Percentiles rank a stretch among this genome's conserved stretches.
phyloP scores from a whole-genome alignment of 495 filamentous ascomycete genomes.

The Aspergillus kassunensis region DNA sequence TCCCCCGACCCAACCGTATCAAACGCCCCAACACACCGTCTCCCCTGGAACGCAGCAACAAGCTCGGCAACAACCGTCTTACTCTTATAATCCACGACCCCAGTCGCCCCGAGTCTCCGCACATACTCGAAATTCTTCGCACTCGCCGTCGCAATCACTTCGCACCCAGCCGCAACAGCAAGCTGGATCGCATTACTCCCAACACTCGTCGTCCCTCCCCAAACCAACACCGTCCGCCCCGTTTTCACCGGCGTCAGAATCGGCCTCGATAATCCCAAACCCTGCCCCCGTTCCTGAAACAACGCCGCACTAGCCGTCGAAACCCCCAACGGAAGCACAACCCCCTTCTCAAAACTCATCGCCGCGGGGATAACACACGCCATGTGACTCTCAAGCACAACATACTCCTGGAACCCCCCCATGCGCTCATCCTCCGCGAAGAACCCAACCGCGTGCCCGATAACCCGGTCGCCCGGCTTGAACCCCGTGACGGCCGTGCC shows the following conservation, averaged over 20 bases:
- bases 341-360: conserved; percentile 16
- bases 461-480: conserved; percentile 24
- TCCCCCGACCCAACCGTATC: conserved; percentile 8
- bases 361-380: not conserved
- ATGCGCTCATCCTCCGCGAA: conserved; percentile 11
- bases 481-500: conserved; percentile 22
- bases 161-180: conserved; percentile 52
- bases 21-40: conserved; percentile 24
- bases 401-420: conserved; percentile 27
- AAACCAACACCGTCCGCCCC: conserved; percentile 48
- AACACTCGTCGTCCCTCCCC: conserved; percentile 56
- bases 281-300: conserved; percentile 23
- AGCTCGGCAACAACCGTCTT: conserved; percentile 27
- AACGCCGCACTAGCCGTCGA: conserved; percentile 51
- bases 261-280: conserved; percentile 15
- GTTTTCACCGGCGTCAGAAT: conserved; percentile 18
- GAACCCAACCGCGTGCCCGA: conserved; percentile 13
- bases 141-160: conserved; percentile 52
- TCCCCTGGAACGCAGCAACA: not conserved
- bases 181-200: conserved; percentile 60
- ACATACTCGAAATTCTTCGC: conserved; percentile 50
- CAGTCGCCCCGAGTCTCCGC: conserved; percentile 47
- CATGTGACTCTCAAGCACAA: conserved; percentile 5
- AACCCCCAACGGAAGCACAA: conserved; percentile 39
- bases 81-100: conserved; percentile 54